phyloP scores from a whole-genome alignment of 2,329 filamentous ascomycete genomes.

The Aspergillus transmontanensis region DNA sequence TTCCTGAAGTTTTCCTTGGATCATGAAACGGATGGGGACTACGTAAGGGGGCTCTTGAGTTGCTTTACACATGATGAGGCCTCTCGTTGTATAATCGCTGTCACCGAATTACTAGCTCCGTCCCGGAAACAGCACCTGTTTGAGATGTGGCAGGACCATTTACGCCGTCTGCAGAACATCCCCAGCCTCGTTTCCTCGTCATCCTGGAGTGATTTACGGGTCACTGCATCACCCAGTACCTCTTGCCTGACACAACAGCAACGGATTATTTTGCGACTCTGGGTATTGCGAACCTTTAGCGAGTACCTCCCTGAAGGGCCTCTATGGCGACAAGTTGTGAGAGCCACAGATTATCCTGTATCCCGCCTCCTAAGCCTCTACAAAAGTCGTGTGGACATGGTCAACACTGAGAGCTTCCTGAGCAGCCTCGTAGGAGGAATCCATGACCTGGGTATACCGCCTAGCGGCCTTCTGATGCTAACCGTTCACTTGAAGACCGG shows the following conservation, averaged over 20 bases:
- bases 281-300: constrained; percentile 33
- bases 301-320: constrained; percentile 22
- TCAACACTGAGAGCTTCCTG: constrained; percentile 26
- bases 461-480: constrained; percentile 31
- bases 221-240: not conserved
- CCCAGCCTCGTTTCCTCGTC: constrained; percentile 25
- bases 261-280: constrained; percentile 37
- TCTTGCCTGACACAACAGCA: constrained; percentile 21
- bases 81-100: constrained; percentile 31
- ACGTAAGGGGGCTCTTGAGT: constrained; percentile 24
- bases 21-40: constrained; percentile 11
- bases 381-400: constrained; percentile 19
- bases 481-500: constrained; percentile 30
- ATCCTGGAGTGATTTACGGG: constrained; percentile 28
- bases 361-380: constrained; percentile 32
- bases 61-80: constrained; percentile 27
- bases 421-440: constrained; percentile 31
- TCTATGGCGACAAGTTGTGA: constrained; percentile 22
- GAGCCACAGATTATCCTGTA: constrained; percentile 24
- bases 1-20: constrained; percentile 25
- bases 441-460: constrained; percentile 33
- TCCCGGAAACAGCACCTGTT: constrained; percentile 25
- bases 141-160: constrained; percentile 34
- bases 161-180: constrained; percentile 24
- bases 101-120: constrained; percentile 36